A percentile compares a stretch with the other conserved stretches of the same genome.
Evolutionary conservation across 176 grass and related monocot species (phyloP).

Genomic region (Ampelocalamus luodianensis): DNA sequence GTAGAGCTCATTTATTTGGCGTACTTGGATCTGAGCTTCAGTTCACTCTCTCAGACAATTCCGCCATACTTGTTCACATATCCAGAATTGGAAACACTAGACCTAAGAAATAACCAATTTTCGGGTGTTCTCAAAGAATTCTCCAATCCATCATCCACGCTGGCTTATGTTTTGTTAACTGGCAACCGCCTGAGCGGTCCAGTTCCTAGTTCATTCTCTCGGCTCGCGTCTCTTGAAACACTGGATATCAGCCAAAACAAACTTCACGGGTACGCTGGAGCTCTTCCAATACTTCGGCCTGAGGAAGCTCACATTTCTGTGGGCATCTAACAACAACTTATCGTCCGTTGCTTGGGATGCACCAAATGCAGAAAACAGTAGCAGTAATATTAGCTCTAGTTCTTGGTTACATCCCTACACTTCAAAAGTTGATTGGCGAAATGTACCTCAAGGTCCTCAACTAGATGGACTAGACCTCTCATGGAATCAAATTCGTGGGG

Average conservation of each 20-base stretch:
- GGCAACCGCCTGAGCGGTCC: neutral
- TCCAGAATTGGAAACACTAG: slow-evolving; percentile 35
- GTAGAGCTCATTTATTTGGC: slow-evolving; percentile 1
- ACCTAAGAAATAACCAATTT: slow-evolving; percentile 32
- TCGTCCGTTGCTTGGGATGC: slow-evolving; percentile 10
- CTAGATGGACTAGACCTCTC: slow-evolving; percentile 50
- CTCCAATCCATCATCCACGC: neutral
- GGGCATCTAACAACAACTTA: slow-evolving; percentile 15
- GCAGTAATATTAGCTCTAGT: slow-evolving; percentile 13
- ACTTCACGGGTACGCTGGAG: slow-evolving; percentile 46
- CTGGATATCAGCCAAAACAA: neutral
- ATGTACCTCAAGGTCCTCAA: neutral
- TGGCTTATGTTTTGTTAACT: neutral
- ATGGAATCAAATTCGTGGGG: slow-evolving; percentile 50
- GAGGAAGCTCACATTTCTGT: slow-evolving; percentile 29
- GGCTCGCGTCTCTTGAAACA: neutral
- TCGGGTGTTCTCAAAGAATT: neutral
- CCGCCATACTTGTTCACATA: slow-evolving; percentile 35
- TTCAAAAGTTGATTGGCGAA: too few species aligned
- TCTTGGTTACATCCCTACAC: slow-evolving; percentile 20
- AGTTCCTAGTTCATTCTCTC: neutral
- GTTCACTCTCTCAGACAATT: slow-evolving; percentile 40
- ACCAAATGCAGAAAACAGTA: slow-evolving; percentile 17
- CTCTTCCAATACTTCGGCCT: slow-evolving; percentile 24
- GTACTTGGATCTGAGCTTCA: slow-evolving; percentile 37